Evolutionary conservation across 1,284 basidiomycete species (phyloP), one percentile per base, ranked within the genome.

Genomic region (Mycosarcoma maydis): DNA sequence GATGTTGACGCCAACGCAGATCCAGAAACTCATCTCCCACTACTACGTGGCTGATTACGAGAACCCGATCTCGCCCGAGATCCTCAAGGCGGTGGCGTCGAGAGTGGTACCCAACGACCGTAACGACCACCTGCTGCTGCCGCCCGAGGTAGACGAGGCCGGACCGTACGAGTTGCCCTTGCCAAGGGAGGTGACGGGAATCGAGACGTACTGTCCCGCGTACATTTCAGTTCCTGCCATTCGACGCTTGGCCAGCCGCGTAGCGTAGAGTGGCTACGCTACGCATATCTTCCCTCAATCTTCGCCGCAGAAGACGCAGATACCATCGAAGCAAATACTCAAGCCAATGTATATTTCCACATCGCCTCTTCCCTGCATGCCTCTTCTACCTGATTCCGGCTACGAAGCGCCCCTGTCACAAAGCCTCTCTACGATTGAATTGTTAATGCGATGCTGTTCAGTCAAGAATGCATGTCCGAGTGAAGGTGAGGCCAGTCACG

Each of bases 21-120:
- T 99, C 76, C 96, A 98, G 85, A 91, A 95, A 80, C 92, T 97
- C 87, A 96, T 95, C 84, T 91, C 90, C 60, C 94, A 96, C 84
- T 98, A 98, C 85, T 95, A 96, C 80, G 94, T 96, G 60, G 96
- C 96, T 42, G 96, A 98, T 84, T 97, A 96, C 82, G 93, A 97
- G 65, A 80, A 81, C 52, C 80, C 80, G 27, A 81, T 81, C 66
- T 80, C 77, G 47, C 79, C 78, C 17, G 80, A 81, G 60, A 81
- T 81, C 34, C 73, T 81, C 61, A 81, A 81, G 72, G 80, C 80
- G 20, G 80, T 80, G 16, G 80, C 80, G 1, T 66, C 77, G 36
- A 60, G 80, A 22, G 80, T 81, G 37, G 78, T 80, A 22, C 80
- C 80, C 23, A 80, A 80, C 64, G 80, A 81, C 56, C 62, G 80